Conservation (phyloP, 768 basidiomycete species). For the Suillus paluster region DNA sequence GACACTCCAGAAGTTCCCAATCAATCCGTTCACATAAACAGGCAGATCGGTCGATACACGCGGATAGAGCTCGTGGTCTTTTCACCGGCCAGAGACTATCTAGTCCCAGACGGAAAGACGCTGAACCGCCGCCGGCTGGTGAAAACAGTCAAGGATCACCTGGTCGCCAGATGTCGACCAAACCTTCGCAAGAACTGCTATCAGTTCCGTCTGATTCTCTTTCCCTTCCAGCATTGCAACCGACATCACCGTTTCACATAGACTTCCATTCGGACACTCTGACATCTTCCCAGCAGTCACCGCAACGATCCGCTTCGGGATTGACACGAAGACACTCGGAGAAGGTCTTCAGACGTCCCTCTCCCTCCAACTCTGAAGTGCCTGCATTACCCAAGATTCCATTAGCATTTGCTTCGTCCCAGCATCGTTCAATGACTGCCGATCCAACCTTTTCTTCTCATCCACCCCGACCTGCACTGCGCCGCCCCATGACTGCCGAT, state of each 20-base stretch:
- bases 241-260: slow-evolving; percentile 48
- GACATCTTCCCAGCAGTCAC: slow-evolving; percentile 21
- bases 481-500: slow-evolving; percentile 50
- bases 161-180: slow-evolving; percentile 52
- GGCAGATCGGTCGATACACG: neutral
- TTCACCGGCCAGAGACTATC: slow-evolving; percentile 56
- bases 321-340: slow-evolving; percentile 53
- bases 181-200: slow-evolving; percentile 48
- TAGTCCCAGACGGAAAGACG: slow-evolving; percentile 47
- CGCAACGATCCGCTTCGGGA: slow-evolving; percentile 28
- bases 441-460: slow-evolving; percentile 19
- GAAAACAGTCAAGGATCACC: slow-evolving; percentile 23
- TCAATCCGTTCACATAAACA: slow-evolving; percentile 21
- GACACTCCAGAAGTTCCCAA: slow-evolving; percentile 59
- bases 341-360: slow-evolving; percentile 19
- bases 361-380: slow-evolving; percentile 11
- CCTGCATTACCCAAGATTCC: slow-evolving; percentile 19
- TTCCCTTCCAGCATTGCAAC: slow-evolving; percentile 43
- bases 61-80: slow-evolving; percentile 46
- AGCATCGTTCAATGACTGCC: slow-evolving; percentile 22
- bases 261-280: slow-evolving; percentile 30
- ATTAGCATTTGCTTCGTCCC: slow-evolving; percentile 10
- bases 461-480: slow-evolving; percentile 21
- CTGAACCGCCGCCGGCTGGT: slow-evolving; percentile 43
- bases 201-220: slow-evolving; percentile 37